These are phyloP conservation scores for Kwoniella bestiolae DNA, from an alignment of 768 basidiomycete species.

Conservation along the genomic window DNA sequence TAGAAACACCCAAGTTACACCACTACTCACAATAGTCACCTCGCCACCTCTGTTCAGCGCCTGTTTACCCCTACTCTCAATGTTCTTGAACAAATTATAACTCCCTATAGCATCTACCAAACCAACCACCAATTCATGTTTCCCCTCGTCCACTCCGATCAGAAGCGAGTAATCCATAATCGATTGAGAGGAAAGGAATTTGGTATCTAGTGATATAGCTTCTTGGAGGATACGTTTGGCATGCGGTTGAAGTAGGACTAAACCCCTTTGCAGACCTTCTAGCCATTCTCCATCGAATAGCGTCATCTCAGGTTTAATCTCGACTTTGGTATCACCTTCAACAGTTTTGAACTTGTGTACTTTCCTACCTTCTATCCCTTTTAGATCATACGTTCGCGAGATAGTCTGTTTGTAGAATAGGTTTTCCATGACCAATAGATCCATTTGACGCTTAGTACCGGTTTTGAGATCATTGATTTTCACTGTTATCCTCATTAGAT, in stretches of 20 bases:
- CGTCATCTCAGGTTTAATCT: conserved; percentile 60
- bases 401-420: conserved; percentile 74
- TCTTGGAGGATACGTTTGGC: conserved; percentile 73
- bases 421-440: conserved; percentile 84
- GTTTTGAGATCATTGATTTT: conserved; percentile 75
- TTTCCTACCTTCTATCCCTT: conserved; percentile 76
- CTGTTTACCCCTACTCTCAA: conserved; percentile 84
- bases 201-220: conserved; percentile 71
- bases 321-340: conserved; percentile 22
- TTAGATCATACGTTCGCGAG: conserved; percentile 75
- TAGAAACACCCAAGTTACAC: neutral
- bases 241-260: conserved; percentile 71
- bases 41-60: conserved; percentile 68
- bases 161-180: conserved; percentile 88
- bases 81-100: conserved; percentile 81
- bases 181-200: conserved; percentile 73
- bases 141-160: conserved; percentile 71
- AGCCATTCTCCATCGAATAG: conserved; percentile 85
- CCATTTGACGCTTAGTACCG: conserved; percentile 70
- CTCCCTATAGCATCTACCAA: conserved; percentile 85
- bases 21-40: conserved; percentile 65
- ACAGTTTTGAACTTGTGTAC: conserved; percentile 62
- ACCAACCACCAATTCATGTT: conserved; percentile 73
- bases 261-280: conserved; percentile 71
- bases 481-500: too few species aligned